Percentiles rank a stretch among this genome's conserved stretches.
Conservation (phyloP, 2,329 filamentous ascomycete species). For the Curvularia lunata region DNA sequence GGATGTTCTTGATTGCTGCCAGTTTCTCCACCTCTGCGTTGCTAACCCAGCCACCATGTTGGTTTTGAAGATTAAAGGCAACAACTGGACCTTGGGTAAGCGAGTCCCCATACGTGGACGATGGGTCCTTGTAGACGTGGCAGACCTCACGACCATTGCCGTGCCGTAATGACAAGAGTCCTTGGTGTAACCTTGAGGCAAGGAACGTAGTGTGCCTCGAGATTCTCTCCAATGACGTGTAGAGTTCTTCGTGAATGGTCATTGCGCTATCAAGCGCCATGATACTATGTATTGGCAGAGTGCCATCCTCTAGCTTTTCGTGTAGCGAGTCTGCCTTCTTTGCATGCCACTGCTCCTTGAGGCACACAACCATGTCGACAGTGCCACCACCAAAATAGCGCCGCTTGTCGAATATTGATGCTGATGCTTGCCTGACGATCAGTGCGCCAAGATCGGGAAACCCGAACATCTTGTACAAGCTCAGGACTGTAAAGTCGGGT, state of each 20-base stretch:
- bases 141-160: constrained; percentile 71
- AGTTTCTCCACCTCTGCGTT: constrained; percentile 88
- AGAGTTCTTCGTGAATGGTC: constrained; percentile 70
- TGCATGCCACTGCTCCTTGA: constrained; percentile 83
- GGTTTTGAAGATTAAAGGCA: constrained; percentile 80
- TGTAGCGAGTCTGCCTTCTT: constrained; percentile 75
- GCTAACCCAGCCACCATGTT: constrained; percentile 74
- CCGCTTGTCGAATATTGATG: constrained; percentile 67
- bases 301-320: constrained; percentile 87
- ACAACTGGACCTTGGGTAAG: constrained; percentile 73
- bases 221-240: constrained; percentile 71
- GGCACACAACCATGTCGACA: constrained; percentile 82
- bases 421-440: constrained; percentile 76
- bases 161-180: constrained; percentile 69
- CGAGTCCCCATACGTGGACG: constrained; percentile 52
- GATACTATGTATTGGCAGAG: constrained; percentile 88
- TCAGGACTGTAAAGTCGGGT: constrained; percentile 86
- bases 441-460: constrained; percentile 90
- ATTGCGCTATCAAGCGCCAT: constrained; percentile 80
- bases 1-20: constrained; percentile 76
- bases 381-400: constrained; percentile 94
- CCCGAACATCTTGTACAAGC: constrained; percentile 97
- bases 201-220: constrained; percentile 74
- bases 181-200: constrained; percentile 63
- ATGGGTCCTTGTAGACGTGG: constrained; percentile 63